phyloP scores from a whole-genome alignment of 495 filamentous ascomycete species.

The Trichodelitschia bisporula region DNA sequence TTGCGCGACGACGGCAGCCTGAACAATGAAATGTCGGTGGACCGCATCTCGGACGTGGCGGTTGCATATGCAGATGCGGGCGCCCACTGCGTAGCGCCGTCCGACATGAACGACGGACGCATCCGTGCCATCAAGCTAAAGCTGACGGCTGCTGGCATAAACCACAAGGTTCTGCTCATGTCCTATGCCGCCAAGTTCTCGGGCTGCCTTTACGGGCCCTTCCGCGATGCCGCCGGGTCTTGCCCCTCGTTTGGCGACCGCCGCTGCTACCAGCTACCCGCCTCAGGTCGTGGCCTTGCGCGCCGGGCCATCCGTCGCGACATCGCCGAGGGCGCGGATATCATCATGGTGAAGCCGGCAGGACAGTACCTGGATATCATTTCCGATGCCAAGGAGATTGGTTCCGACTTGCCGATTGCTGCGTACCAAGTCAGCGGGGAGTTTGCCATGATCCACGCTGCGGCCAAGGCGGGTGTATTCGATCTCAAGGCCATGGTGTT shows the following conservation, averaged over 20 bases:
- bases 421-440: conserved; percentile 95
- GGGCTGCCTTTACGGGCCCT: conserved; percentile 88
- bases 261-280: conserved; percentile 87
- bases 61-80: conserved; percentile 81
- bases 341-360: conserved; percentile 98
- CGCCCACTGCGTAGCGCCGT: conserved; percentile 88
- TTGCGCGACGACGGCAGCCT: conserved; percentile 73
- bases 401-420: conserved; percentile 68
- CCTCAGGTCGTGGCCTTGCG: conserved; percentile 77
- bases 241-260: conserved; percentile 82
- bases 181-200: conserved; percentile 95
- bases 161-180: conserved; percentile 78
- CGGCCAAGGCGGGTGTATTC: conserved; percentile 90
- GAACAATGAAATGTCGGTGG: conserved; percentile 77
- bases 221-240: conserved; percentile 88
- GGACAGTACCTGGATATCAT: conserved; percentile 90
- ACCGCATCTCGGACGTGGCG: conserved; percentile 80
- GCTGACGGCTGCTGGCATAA: conserved; percentile 72
- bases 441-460: conserved; percentile 95
- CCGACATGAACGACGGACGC: conserved; percentile 96
- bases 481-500: conserved; percentile 89
- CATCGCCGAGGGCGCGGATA: conserved; percentile 80
- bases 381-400: conserved; percentile 81
- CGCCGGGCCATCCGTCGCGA: conserved; percentile 77
- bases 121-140: conserved; percentile 93